Conservation (phyloP, 2,329 filamentous ascomycete species). For the Huntiella moniliformis region DNA sequence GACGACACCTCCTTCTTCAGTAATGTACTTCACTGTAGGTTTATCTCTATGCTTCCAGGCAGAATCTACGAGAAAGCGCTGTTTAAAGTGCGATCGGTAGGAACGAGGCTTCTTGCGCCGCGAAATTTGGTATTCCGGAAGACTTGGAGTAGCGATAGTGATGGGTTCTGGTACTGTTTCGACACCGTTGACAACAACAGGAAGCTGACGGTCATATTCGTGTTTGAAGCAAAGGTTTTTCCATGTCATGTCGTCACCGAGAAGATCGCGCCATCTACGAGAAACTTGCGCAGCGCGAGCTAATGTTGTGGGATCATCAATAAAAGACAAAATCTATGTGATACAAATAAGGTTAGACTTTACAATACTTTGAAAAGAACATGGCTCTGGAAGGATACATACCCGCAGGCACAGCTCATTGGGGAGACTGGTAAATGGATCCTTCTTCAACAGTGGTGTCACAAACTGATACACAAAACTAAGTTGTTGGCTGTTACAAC, state of each 20-base stretch:
- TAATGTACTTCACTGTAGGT: constrained; percentile 71
- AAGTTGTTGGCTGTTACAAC: constrained; percentile 86
- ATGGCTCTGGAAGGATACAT: constrained; percentile 13
- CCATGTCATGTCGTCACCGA: constrained; percentile 96
- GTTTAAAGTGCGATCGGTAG: constrained; percentile 95
- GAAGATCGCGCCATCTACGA: constrained; percentile 73
- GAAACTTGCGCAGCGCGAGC: constrained; percentile 94
- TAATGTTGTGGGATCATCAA: constrained; percentile 88
- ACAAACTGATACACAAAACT: constrained; percentile 96
- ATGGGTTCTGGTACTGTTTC: not conserved
- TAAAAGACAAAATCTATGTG: constrained; percentile 75
- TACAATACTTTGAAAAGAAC: constrained; percentile 3
- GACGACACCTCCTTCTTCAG: constrained; percentile 89
- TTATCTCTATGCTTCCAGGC: constrained; percentile 89
- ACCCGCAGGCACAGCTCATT: constrained; percentile 84
- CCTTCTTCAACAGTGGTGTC: constrained; percentile 82
- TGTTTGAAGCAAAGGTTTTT: constrained; percentile 94
- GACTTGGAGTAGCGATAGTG: constrained; percentile 15
- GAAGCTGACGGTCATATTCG: constrained; percentile 52
- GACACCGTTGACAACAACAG: constrained; percentile 21
- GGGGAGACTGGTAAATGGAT: constrained; percentile 80
- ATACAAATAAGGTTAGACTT: not conserved
- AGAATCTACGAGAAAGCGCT: constrained; percentile 89
- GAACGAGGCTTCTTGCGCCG: constrained; percentile 47
- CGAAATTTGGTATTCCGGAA: constrained; percentile 12